Evolutionary conservation across 352 stramenopile genomes (phyloP).

Genomic region (Phytophthora sp.): DNA sequence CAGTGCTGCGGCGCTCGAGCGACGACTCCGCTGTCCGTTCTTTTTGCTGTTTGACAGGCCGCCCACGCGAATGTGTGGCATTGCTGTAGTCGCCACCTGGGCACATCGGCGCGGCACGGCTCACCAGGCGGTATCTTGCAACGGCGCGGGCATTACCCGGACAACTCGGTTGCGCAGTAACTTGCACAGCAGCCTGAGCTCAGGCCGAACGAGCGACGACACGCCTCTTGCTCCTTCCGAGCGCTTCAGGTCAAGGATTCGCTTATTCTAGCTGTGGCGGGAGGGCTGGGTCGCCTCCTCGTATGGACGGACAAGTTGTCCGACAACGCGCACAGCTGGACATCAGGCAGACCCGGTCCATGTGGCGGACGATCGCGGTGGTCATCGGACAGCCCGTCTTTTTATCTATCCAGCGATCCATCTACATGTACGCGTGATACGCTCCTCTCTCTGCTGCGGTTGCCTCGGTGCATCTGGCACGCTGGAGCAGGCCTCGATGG

Average conservation of each 20-base stretch:
- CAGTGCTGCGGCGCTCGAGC: too few species aligned
- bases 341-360: not conserved
- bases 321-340: conserved; percentile 2
- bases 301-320: conserved; percentile 11
- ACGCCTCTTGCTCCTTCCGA: too few species aligned
- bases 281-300: not conserved
- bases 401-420: conserved; percentile 6
- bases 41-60: conserved; percentile 7
- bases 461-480: conserved; percentile 11
- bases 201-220: too few species aligned
- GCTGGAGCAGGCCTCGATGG: conserved; percentile 1
- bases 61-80: not conserved
- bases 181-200: not conserved
- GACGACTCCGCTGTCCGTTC: conserved; percentile 17
- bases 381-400: conserved; percentile 2
- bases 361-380: conserved; percentile 9
- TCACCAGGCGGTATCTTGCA: conserved; percentile 12
- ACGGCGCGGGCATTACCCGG: not conserved
- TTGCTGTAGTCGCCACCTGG: conserved; percentile 26
- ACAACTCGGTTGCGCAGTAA: not conserved
- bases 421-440: too few species aligned
- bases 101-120: conserved; percentile 1
- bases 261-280: not conserved
- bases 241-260: too few species aligned
- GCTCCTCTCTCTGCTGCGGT: conserved; percentile 8